A percentile compares a stretch with the other conserved stretches of the same genome.
Evolutionary conservation across 352 stramenopile species (phyloP).

Genomic region (Phytophthora colocasiae): DNA sequence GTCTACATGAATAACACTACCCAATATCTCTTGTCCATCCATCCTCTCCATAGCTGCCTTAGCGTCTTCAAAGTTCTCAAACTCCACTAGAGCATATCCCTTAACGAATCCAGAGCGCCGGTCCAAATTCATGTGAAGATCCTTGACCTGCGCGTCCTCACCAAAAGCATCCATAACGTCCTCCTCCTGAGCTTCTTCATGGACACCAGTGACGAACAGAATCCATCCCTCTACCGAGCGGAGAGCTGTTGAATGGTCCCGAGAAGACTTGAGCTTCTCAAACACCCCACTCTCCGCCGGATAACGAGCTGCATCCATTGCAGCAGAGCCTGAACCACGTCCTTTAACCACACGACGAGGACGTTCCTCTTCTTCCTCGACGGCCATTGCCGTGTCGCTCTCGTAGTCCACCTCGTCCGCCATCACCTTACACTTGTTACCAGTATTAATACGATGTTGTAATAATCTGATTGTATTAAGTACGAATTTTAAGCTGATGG

Average conservation of each 20-base stretch:
- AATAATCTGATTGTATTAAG: constrained; percentile 10
- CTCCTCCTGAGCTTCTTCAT: constrained; percentile 97
- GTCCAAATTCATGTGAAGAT: constrained; percentile 97
- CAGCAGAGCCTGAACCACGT: constrained; percentile 63
- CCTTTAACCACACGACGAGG: constrained; percentile 65
- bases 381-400: constrained; percentile 86
- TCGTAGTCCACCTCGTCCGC: constrained; percentile 89
- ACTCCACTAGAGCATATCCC: constrained; percentile 96
- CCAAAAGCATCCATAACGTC: constrained; percentile 96
- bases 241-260: constrained; percentile 62
- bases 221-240: constrained; percentile 97
- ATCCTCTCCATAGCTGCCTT: constrained; percentile 93
- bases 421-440: constrained; percentile 42
- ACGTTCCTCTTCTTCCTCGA: constrained; percentile 80
- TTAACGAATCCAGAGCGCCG: constrained; percentile 96
- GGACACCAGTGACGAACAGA: constrained; percentile 95
- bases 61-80: constrained; percentile 91
- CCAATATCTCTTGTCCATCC: constrained; percentile 93
- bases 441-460: neutral
- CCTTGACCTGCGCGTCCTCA: constrained; percentile 96
- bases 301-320: constrained; percentile 83
- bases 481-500: constrained; percentile 3
- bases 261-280: constrained; percentile 63
- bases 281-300: constrained; percentile 78
- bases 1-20: constrained; percentile 90